Conservation (phyloP, 2,329 filamentous ascomycete species). For the Talaromyces albobiverticillius region DNA sequence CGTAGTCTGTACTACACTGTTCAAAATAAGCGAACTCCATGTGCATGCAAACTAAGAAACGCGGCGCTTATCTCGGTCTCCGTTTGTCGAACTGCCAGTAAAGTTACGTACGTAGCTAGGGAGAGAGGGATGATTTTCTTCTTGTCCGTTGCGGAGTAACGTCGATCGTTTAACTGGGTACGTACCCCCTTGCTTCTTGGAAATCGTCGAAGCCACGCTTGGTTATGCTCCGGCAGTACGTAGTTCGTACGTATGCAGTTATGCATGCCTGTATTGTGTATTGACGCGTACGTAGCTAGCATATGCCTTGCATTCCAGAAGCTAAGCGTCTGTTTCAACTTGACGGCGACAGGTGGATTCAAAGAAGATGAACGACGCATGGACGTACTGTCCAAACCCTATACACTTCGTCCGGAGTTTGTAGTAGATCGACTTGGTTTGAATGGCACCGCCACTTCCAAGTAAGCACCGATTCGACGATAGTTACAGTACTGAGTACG, state of each 20-base stretch:
- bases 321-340: background rate
- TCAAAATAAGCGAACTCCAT: too few relatives aligned
- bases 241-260: background rate
- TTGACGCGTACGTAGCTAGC: background rate
- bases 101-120: too few relatives aligned
- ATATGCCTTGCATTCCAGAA: background rate
- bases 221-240: background rate
- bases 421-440: too few relatives aligned
- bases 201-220: conserved; percentile 1
- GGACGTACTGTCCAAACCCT: too few relatives aligned
- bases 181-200: conserved; percentile 4
- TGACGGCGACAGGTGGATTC: background rate
- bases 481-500: too few relatives aligned
- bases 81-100: too few relatives aligned
- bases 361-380: background rate
- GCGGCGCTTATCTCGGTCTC: background rate
- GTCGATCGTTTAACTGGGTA: background rate
- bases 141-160: background rate
- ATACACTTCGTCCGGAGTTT: too few relatives aligned
- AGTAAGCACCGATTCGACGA: background rate
- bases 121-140: too few relatives aligned
- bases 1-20: too few relatives aligned
- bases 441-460: too few relatives aligned
- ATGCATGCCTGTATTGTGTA: background rate
- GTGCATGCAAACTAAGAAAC: background rate